phyloP scores from a whole-genome alignment of 2,329 filamentous ascomycete species.

The Metarhizium robertsii region DNA sequence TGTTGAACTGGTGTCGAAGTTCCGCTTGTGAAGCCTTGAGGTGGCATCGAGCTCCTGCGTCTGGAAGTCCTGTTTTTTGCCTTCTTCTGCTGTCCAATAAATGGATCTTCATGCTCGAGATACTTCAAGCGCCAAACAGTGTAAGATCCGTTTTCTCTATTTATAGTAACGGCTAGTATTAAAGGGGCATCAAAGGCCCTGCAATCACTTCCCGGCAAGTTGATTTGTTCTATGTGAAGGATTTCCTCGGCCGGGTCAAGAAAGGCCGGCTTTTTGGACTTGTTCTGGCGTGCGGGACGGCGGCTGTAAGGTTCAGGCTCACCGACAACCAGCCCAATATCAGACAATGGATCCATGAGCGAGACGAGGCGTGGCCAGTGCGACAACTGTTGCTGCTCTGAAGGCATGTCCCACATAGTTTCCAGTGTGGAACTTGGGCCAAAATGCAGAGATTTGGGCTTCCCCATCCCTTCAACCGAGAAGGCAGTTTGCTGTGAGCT shows the following conservation, averaged over 20 bases:
- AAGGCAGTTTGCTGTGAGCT: conserved; percentile 42
- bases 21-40: conserved; percentile 62
- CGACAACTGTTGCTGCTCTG: conserved; percentile 39
- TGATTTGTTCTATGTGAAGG: conserved; percentile 65
- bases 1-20: conserved; percentile 67
- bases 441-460: conserved; percentile 43
- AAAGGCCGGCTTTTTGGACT: conserved; percentile 38
- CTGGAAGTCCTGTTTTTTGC: conserved; percentile 37
- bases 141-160: conserved; percentile 65
- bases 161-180: conserved; percentile 71
- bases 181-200: conserved; percentile 39
- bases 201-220: conserved; percentile 38
- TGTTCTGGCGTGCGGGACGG: conserved; percentile 20
- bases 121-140: conserved; percentile 81
- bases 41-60: conserved; percentile 55
- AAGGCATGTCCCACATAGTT: conserved; percentile 46
- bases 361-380: conserved; percentile 71
- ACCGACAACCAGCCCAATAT: conserved; percentile 73
- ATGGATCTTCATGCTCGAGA: conserved; percentile 55
- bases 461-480: conserved; percentile 47
- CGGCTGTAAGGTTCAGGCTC: conserved; percentile 33
- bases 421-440: conserved; percentile 45
- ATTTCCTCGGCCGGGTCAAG: conserved; percentile 74
- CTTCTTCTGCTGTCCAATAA: conserved; percentile 36
- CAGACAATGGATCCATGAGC: conserved; percentile 75